Base-by-base conservation (phyloP, 2,329 filamentous ascomycete genomes). In the Pezicula radicicola region DNA sequence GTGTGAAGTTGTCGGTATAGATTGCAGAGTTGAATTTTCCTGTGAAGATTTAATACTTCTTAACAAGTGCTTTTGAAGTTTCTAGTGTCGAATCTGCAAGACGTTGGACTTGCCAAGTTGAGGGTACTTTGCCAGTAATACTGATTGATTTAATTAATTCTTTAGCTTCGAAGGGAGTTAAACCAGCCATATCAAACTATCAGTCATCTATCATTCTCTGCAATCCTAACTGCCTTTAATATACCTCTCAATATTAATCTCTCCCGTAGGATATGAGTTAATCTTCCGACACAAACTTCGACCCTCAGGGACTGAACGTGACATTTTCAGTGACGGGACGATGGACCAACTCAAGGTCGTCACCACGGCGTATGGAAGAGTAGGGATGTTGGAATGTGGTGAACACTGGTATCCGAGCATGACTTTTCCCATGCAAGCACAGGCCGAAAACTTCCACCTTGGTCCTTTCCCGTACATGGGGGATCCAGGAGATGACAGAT, bases 341-440 rank as follows among this genome's bases (percentile, higher is more conserved):
- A 12, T n/a, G 3, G 40, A 43, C 19, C 15, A 21, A 12, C 19
- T 43, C n/a, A 43, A 43, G 40, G 40, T 43, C 4, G 19, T 43
- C 15, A 43, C 40, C 12, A 43, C 40, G 10, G 12, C n/a, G 3
- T 43, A 43, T 21, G 40, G 40, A 12, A 13, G 40, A 43, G 3
- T 43, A 13, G 40, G 40, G 12, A 16, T 43, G 40, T 7, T 46
- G 13, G 43, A 46, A 6, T 46, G 43, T 33, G 18, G 25, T 9
- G 43, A 46, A 33, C 43, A 46, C 21, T 21, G 28, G 9, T 46
- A 33, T 33, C 19, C 27, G 3, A 46, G 43, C 43, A 46, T 46
- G 43, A 46, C 43, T 25, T 46, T 46, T 12, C 43, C 43, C 10
- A 25, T 46, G 18, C 43, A 46, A 46, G 43, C 43, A 30, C 43